Percentiles rank a stretch among this genome's conserved stretches.
These are phyloP conservation scores for Colletotrichum lentis DNA, from an alignment of 2,329 filamentous ascomycete species.

Conservation along the genomic window DNA sequence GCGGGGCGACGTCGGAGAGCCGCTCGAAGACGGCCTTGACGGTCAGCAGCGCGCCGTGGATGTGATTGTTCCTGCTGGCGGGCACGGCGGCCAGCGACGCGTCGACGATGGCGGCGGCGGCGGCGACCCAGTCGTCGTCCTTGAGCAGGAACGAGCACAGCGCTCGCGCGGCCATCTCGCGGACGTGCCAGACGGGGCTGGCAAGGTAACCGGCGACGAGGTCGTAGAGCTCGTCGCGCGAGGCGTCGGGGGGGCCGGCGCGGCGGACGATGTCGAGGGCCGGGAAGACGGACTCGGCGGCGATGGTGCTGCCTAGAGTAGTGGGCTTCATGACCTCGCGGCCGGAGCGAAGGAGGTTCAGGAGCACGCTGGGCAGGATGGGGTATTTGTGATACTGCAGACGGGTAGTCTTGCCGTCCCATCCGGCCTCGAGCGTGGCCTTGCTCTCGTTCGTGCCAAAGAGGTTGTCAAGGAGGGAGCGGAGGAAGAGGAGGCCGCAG, in stretches of 20 bases:
- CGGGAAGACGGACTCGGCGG: conserved; percentile 79
- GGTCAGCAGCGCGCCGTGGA: conserved; percentile 67
- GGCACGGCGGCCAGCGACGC: conserved; percentile 42
- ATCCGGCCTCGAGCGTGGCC: conserved; percentile 65
- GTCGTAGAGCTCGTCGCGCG: conserved; percentile 62
- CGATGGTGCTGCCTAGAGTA: conserved; percentile 44
- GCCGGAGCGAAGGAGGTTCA: conserved; percentile 66
- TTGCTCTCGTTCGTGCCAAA: conserved; percentile 81
- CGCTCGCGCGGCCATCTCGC: conserved; percentile 81
- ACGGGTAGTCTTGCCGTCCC: conserved; percentile 69
- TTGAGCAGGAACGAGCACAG: conserved; percentile 69
- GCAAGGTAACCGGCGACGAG: conserved; percentile 70
- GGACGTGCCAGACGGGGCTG: conserved; percentile 79
- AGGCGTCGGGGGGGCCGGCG: conserved; percentile 68
- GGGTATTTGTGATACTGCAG: conserved; percentile 77
- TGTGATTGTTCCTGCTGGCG: conserved; percentile 55
- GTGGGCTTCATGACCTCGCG: conserved; percentile 54
- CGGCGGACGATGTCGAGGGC: conserved; percentile 82
- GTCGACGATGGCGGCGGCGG: conserved; percentile 50
- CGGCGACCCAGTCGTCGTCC: conserved; percentile 57
- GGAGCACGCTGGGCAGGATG: conserved; percentile 68
- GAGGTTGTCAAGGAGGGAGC: conserved; percentile 81
- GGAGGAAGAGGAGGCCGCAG: conserved; percentile 87
- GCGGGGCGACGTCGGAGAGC: conserved; percentile 49
- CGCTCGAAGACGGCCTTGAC: conserved; percentile 66